Evolutionary conservation across 345 rosid genomes (phyloP).

Genomic region (Stellera chamaejasme): DNA sequence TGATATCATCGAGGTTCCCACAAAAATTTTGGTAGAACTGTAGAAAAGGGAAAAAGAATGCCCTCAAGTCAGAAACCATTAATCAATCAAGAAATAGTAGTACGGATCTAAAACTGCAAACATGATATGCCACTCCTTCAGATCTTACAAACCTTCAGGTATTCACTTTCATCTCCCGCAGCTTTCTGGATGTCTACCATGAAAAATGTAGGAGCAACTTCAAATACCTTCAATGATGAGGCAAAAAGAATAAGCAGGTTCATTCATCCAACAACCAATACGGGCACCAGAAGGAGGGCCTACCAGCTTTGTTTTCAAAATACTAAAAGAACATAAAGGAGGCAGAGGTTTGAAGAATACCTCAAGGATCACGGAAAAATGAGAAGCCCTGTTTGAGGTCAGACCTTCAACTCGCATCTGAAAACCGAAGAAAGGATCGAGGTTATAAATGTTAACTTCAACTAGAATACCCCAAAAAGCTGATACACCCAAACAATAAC

Average conservation of each 20-base stretch:
- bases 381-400: conserved; percentile 53
- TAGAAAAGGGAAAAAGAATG: conserved; percentile 6
- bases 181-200: conserved; percentile 89
- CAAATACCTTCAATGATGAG: conserved; percentile 46
- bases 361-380: conserved; percentile 76
- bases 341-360: conserved; percentile 25
- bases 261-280: not conserved
- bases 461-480: too few species aligned
- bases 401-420: conserved; percentile 99
- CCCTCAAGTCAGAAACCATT: not conserved
- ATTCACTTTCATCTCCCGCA: conserved; percentile 56
- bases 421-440: conserved; percentile 11
- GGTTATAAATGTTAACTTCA: not conserved
- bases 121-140: not conserved
- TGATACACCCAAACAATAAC: too few species aligned
- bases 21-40: conserved; percentile 91
- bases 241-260: too few species aligned
- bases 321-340: not conserved
- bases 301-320: not conserved
- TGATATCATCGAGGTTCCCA: conserved; percentile 81
- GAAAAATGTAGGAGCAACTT: conserved; percentile 78
- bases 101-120: not conserved
- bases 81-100: not conserved
- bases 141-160: conserved; percentile 54
- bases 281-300: not conserved